Percentiles rank a stretch among this genome's conserved stretches.
phyloP scores from a whole-genome alignment of 805 yeast species.

The Candida koratica region DNA sequence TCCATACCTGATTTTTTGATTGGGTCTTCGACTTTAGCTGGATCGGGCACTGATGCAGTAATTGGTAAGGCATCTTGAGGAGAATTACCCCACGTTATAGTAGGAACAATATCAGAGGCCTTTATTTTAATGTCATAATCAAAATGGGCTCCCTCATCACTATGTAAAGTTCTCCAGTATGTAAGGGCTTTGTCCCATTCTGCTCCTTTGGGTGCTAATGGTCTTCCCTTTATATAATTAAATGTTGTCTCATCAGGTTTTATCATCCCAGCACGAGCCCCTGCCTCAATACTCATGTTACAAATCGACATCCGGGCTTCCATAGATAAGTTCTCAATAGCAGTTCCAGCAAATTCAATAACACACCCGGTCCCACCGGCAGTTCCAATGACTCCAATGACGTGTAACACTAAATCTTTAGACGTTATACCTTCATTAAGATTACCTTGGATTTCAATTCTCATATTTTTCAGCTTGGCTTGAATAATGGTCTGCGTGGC shows the following conservation, averaged over 20 bases:
- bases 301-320: slow-evolving; percentile 99
- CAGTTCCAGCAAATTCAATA: slow-evolving; percentile 94
- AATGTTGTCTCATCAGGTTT: slow-evolving; percentile 89
- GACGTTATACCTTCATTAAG: slow-evolving; percentile 88
- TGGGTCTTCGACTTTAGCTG: slow-evolving; percentile 65
- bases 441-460: slow-evolving; percentile 80
- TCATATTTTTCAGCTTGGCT: slow-evolving; percentile 94
- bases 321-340: slow-evolving; percentile 85
- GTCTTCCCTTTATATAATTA: slow-evolving; percentile 87
- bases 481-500: slow-evolving; percentile 97
- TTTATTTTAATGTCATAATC: slow-evolving; percentile 79
- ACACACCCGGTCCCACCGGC: slow-evolving; percentile 99
- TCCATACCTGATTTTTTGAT: slow-evolving; percentile 79
- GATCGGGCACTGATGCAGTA: slow-evolving; percentile 87
- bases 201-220: slow-evolving; percentile 88
- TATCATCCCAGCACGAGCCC: slow-evolving; percentile 99
- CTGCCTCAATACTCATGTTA: slow-evolving; percentile 98
- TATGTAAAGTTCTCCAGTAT: slow-evolving; percentile 85
- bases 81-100: slow-evolving; percentile 99
- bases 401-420: slow-evolving; percentile 90
- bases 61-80: slow-evolving; percentile 98
- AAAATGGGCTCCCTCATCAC: slow-evolving; percentile 88
- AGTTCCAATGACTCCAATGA: slow-evolving; percentile 95
- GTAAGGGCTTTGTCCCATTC: slow-evolving; percentile 93
- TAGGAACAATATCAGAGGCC: slow-evolving; percentile 85